These are phyloP conservation scores for Schizochytrium sp. DNA, from an alignment of 108 stramenopile species.

Conservation along the genomic window DNA sequence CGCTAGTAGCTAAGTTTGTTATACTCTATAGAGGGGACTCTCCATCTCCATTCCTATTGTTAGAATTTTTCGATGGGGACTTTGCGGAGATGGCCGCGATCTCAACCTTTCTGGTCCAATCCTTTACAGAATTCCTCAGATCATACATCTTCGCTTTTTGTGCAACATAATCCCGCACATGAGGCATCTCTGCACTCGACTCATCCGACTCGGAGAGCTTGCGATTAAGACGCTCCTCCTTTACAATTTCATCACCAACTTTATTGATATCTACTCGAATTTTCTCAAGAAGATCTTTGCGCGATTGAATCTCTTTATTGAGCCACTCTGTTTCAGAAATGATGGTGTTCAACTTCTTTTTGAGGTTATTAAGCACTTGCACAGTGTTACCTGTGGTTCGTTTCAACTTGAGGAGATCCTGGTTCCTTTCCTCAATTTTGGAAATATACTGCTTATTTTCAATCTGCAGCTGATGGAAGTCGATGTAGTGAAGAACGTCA, in stretches of 20 bases:
- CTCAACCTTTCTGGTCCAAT: conserved; percentile 80
- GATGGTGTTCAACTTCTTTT: conserved; percentile 68
- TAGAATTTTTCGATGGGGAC: neutral
- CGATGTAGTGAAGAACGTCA: conserved; percentile 81
- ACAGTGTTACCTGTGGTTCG: conserved; percentile 74
- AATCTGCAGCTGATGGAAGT: conserved; percentile 82
- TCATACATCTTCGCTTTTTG: conserved; percentile 74
- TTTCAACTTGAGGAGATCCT: conserved; percentile 78
- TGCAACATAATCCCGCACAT: conserved; percentile 75
- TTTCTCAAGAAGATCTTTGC: conserved; percentile 63
- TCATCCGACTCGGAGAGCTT: conserved; percentile 54
- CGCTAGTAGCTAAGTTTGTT: no score
- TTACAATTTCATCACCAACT: conserved; percentile 64
- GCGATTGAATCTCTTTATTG: conserved; percentile 66
- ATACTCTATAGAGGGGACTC: no score
- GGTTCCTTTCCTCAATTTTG: conserved; percentile 79
- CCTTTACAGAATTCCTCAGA: conserved; percentile 62
- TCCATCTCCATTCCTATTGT: no score
- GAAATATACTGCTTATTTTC: conserved; percentile 82
- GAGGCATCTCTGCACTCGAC: conserved; percentile 73
- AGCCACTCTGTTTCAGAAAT: conserved; percentile 69
- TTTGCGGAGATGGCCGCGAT: conserved; percentile 76
- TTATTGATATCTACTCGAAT: conserved; percentile 66
- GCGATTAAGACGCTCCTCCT: neutral
- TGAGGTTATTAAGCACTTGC: conserved; percentile 74